phyloP scores from a whole-genome alignment of 2,329 filamentous ascomycete species.

The Nemania sp. region DNA sequence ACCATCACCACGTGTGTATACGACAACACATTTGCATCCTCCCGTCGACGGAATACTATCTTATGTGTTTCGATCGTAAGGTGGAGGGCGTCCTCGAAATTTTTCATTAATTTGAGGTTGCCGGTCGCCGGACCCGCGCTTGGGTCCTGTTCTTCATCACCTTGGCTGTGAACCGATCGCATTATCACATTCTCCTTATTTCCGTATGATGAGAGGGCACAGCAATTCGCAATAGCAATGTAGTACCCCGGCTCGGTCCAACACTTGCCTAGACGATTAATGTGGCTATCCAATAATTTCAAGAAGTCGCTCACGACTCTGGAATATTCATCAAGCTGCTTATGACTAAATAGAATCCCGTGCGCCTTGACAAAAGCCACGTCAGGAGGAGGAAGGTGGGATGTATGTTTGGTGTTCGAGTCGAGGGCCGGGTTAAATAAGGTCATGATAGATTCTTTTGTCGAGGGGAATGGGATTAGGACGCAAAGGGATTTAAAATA shows the following conservation, averaged over 20 bases:
- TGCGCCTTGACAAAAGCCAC: constrained; percentile 65
- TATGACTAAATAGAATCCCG: constrained; percentile 63
- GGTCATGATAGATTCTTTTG: constrained; percentile 70
- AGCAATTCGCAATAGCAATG: constrained; percentile 60
- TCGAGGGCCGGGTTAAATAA: constrained; percentile 64
- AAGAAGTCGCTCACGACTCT: constrained; percentile 54
- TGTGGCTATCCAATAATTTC: constrained; percentile 57
- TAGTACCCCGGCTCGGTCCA: constrained; percentile 60
- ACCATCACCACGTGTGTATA: constrained; percentile 65
- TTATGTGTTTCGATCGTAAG: constrained; percentile 34
- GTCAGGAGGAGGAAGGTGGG: constrained; percentile 53
- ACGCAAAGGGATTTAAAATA: constrained; percentile 74
- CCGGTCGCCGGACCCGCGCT: constrained; percentile 30
- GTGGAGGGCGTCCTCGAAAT: constrained; percentile 31
- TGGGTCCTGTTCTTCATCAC: constrained; percentile 34
- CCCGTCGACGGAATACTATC: constrained; percentile 54
- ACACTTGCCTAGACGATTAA: constrained; percentile 52
- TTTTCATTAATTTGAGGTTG: constrained; percentile 15
- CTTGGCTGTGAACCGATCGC: constrained; percentile 42
- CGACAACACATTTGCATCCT: constrained; percentile 62
- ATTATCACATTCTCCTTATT: constrained; percentile 51
- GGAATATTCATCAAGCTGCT: constrained; percentile 51
- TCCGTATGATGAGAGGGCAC: constrained; percentile 58
- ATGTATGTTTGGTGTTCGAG: constrained; percentile 35
- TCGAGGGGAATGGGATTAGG: constrained; percentile 66